Base-by-base conservation (phyloP, 2,329 filamentous ascomycete species). In the Cercospora beticola region DNA sequence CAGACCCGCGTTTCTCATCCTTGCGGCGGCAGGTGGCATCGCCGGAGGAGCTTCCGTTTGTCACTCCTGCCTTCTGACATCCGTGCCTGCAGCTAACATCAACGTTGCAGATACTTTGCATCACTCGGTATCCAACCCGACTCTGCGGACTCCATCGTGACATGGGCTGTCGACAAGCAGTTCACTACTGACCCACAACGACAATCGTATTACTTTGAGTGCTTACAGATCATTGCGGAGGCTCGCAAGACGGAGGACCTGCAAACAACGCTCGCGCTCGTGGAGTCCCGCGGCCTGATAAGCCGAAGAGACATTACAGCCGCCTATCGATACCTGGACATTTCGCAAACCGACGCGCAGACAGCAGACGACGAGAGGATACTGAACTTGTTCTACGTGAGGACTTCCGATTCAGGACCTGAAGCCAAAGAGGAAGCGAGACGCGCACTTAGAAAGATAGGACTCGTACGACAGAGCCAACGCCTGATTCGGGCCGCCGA, bases 91-190 rank as follows among this genome's bases (percentile, higher is more conserved):
- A 23, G n/a, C 64, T 66, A 49, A 69, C 43, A 62, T 16, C 30
- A 46, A 46, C 49, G 49, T 8, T 21, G 36, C 72, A 77, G 71
- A 74, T 83, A 83, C 52, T 82, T 85, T 72, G 86, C 87, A 61
- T 86, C 87, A 70, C 81, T 92, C 23, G 90, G 90, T 23, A 84
- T 84, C 14, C 77, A 88, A 8, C 83, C 85, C 46, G 86, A 90
- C 74, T 90, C 91, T 77, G 84, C 86, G 5, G 87, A 91, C 74
- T 75, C 80, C 0, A 79, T 89, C n/a, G 79, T 92, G 18, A 79
- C 84, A 30, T 90, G 88, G 76, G 87, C 88, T 4, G 92, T 87
- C 75, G 82, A 87, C 26, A 83, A 86, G 36, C 90, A 92, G 78
- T 80, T 83, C 26, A 76, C 80, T 8, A 84, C 83, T 62, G 88